Base-by-base conservation (phyloP, 1,284 basidiomycete species). In the Vanrija pseudolonga region DNA sequence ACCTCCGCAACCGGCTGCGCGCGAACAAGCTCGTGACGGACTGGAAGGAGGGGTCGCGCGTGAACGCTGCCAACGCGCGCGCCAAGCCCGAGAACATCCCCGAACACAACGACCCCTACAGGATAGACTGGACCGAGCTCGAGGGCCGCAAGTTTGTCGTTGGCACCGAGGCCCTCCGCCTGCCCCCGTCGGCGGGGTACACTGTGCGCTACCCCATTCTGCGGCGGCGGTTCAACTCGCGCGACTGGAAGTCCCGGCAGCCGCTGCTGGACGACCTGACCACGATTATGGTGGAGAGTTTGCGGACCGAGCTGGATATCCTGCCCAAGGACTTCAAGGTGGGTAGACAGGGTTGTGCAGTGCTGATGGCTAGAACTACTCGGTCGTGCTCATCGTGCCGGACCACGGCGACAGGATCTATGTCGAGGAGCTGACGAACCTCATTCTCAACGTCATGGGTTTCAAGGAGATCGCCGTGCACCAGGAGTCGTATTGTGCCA, bases 401-500 rank as follows among this genome's bases (percentile, higher is more conserved):
- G 95, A 99, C 74, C 84, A 93, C 57, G 94, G 90, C 64, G 89
- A 95, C 56, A 80, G 88, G 50, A 76, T 82, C 17, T 97, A 96
- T 69, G 83, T 98, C 48, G 84, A 86, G 54, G 87, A 88, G 57
- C 80, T 96, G 65, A 82, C 85, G 14, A 82, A 89, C 61, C 76
- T 97, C 15, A 76, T 98, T 7, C 75, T 98, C 40, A 78, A 84
- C 38, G 82, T 83, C 6, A 86, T 98, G 83, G 90, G 90, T 0
- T 97, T 98, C 80, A 90, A 88, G 71, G 88, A 94, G 73, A 77
- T 96, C 42, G 91, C 88, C 63, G 84, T 88, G 14, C 90, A 94
- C 73, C 92, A 95, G 89, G 93, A 96, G 80, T 88, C 90, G 1
- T 80, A 96, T 26, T 90, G 90, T 47, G 91, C 96, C 6, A 90